Conservation (phyloP, 495 filamentous ascomycete genomes). For the Neurospora sp. region DNA sequence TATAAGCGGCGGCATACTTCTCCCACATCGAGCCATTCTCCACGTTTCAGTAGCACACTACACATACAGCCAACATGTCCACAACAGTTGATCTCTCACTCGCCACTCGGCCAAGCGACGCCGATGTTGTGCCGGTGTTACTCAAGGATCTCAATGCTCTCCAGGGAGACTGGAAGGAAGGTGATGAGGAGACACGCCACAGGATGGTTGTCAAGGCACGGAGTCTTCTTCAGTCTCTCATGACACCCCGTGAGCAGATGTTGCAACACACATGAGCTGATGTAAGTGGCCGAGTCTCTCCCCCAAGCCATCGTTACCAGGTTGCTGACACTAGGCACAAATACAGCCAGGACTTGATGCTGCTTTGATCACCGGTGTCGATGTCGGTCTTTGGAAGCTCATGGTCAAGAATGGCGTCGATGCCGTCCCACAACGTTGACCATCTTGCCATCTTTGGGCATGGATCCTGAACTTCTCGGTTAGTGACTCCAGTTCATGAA, state of each 20-base stretch:
- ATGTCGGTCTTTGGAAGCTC: constrained; percentile 11
- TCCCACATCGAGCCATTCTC: background rate
- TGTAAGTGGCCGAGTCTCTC: constrained; percentile 1
- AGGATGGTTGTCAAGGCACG: constrained; percentile 18
- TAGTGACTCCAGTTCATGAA: background rate
- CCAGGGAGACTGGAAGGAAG: background rate
- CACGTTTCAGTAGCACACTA: background rate
- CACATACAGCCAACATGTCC: background rate
- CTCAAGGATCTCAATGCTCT: constrained; percentile 7
- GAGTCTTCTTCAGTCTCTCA: constrained; percentile 16
- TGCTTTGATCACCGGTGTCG: constrained; percentile 7
- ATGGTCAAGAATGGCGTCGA: constrained; percentile 3
- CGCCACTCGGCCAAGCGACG: constrained; percentile 7
- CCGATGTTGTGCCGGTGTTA: constrained; percentile 6
- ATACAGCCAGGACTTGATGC: constrained; percentile 1
- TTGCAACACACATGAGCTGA: constrained; percentile 25
- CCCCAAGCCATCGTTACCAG: background rate
- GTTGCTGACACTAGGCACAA: background rate
- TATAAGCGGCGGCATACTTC: background rate
- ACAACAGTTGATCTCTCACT: constrained; percentile 5
- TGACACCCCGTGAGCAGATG: constrained; percentile 29
- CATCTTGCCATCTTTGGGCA: constrained; percentile 6
- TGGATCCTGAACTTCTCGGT: constrained; percentile 7
- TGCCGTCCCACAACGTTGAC: constrained; percentile 3
- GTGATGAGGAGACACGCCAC: constrained; percentile 6